These are phyloP conservation scores for Sugiyamaella japonica DNA, from an alignment of 1,139 yeast species.

Conservation along the genomic window DNA sequence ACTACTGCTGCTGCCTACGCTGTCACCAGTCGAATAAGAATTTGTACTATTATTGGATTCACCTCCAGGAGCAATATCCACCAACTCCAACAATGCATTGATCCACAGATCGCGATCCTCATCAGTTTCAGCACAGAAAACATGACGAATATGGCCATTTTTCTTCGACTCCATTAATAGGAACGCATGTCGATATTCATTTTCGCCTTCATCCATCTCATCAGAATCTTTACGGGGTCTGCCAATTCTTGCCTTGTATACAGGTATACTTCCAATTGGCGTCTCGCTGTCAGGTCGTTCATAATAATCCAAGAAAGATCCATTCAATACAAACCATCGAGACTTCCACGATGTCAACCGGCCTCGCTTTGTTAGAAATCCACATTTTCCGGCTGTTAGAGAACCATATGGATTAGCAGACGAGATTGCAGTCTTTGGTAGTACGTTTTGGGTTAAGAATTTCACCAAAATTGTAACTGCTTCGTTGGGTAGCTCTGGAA, in stretches of 20 bases:
- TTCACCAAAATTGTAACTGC: conserved; percentile 58
- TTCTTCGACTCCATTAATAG: conserved; percentile 65
- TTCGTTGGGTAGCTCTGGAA: conserved; percentile 58
- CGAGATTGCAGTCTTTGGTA: conserved; percentile 50
- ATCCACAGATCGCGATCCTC: conserved; percentile 82
- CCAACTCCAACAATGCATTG: conserved; percentile 54
- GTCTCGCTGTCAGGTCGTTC: conserved; percentile 61
- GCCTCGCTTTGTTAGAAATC: conserved; percentile 64
- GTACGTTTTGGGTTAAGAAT: conserved; percentile 67
- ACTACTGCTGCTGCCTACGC: conserved; percentile 2
- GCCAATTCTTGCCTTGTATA: conserved; percentile 65
- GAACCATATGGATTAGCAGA: conserved; percentile 14
- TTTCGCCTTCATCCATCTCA: conserved; percentile 53
- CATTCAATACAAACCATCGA: conserved; percentile 71
- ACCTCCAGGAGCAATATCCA: conserved; percentile 22
- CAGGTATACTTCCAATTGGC: conserved; percentile 53
- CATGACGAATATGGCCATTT: conserved; percentile 58
- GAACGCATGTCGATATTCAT: conserved; percentile 75
- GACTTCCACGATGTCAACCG: conserved; percentile 71
- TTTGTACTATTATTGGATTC: neutral
- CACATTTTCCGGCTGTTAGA: conserved; percentile 50
- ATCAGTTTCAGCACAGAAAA: conserved; percentile 81
- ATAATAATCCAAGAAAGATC: conserved; percentile 58
- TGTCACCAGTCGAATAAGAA: conserved; percentile 5
- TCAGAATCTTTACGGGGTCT: conserved; percentile 44